A percentile compares a stretch with the other conserved stretches of the same genome.
Conservation (phyloP, 2,329 filamentous ascomycete species). For the Hypoxylon sp. region DNA sequence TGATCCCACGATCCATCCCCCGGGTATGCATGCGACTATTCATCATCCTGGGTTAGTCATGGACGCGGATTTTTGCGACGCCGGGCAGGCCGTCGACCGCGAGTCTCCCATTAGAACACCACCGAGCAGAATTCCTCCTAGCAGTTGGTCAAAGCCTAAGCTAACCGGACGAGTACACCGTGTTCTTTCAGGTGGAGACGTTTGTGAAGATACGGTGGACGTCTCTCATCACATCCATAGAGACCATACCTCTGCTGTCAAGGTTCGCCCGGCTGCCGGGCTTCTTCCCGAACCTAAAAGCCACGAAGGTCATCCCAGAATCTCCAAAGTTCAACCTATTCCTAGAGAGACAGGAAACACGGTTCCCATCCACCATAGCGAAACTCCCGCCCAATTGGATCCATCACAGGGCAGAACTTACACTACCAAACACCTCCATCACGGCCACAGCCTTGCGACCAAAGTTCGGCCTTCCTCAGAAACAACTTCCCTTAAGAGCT, state of each 20-base stretch:
- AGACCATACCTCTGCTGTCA: slow-evolving; percentile 27
- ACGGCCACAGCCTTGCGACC: slow-evolving; percentile 23
- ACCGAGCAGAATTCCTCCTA: slow-evolving; percentile 12
- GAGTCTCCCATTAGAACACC: slow-evolving; percentile 34
- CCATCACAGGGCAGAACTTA: too few relatives aligned
- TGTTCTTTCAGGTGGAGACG: slow-evolving; percentile 27
- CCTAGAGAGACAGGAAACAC: not conserved
- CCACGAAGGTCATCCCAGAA: slow-evolving; percentile 24
- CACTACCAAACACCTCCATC: slow-evolving; percentile 25
- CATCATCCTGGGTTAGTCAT: slow-evolving; percentile 31
- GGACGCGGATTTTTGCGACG: slow-evolving; percentile 32
- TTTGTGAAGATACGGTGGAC: slow-evolving; percentile 28
- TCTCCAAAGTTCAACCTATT: slow-evolving; percentile 40
- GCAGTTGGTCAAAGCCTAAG: not conserved
- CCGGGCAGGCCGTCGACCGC: slow-evolving; percentile 24
- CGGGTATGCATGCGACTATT: slow-evolving; percentile 19
- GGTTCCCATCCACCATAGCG: not conserved
- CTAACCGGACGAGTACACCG: slow-evolving; percentile 26
- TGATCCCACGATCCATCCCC: slow-evolving; percentile 33
- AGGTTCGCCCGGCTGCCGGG: slow-evolving; percentile 34
- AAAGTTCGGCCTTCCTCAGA: slow-evolving; percentile 36
- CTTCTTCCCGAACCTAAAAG: slow-evolving; percentile 5
- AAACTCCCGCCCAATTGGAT: slow-evolving; percentile 10
- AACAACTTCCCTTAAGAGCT: slow-evolving; percentile 1
- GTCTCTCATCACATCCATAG: slow-evolving; percentile 32